These are phyloP conservation scores for Dalechampia spathulata DNA, from an alignment of 441 rosid species.

Conservation along the genomic window DNA sequence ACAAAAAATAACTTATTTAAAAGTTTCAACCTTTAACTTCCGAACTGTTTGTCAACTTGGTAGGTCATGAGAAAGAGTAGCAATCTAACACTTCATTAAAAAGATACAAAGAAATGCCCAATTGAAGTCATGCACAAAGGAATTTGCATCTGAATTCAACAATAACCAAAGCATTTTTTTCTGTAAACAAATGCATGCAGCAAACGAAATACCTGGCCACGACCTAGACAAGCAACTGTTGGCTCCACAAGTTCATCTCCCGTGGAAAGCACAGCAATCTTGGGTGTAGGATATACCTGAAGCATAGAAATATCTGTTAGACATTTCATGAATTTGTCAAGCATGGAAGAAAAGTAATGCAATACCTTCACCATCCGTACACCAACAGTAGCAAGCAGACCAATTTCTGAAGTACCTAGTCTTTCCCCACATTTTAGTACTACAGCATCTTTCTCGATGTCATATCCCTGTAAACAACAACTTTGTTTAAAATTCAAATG, in stretches of 20 bases:
- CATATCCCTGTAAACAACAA: conserved; percentile 56
- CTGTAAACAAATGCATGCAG: background rate
- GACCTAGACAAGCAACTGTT: conserved; percentile 40
- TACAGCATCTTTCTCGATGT: conserved; percentile 57
- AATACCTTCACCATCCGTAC: conserved; percentile 68
- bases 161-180: no score
- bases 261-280: conserved; percentile 84
- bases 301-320: conserved; percentile 13
- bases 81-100: background rate
- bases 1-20: no score
- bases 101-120: conserved; percentile 3
- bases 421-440: conserved; percentile 68
- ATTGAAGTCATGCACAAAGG: background rate
- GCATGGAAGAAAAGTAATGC: conserved; percentile 14
- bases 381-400: conserved; percentile 83
- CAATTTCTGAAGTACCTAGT: conserved; percentile 84
- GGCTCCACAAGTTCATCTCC: conserved; percentile 97
- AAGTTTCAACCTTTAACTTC: background rate
- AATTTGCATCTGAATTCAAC: background rate
- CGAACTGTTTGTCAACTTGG: background rate
- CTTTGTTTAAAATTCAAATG: conserved; percentile 9
- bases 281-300: conserved; percentile 79
- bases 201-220: conserved; percentile 66
- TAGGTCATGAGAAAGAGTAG: background rate
- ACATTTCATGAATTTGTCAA: conserved; percentile 14